Conservation (phyloP, 2,329 filamentous ascomycete species). For the Alternaria conjuncta region DNA sequence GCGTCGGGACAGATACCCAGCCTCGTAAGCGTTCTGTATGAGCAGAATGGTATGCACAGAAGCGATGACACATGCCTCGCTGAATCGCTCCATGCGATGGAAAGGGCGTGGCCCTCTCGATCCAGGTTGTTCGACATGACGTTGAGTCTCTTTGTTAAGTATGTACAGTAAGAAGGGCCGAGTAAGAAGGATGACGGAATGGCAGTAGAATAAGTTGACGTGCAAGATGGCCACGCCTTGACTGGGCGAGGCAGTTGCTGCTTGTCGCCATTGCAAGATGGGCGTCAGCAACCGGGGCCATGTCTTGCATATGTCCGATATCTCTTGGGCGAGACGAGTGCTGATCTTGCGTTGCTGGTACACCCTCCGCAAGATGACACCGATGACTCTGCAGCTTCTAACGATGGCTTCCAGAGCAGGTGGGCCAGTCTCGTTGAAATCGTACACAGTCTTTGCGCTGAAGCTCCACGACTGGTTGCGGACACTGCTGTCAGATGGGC, state of each 20-base stretch:
- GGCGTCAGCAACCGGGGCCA: constrained; percentile 60
- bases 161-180: constrained; percentile 69
- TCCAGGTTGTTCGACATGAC: constrained; percentile 38
- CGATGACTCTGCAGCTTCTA: constrained; percentile 64
- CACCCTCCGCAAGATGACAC: constrained; percentile 63
- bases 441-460: constrained; percentile 15
- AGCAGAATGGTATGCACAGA: constrained; percentile 51
- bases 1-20: constrained; percentile 48
- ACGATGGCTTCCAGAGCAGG: constrained; percentile 63
- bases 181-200: constrained; percentile 68
- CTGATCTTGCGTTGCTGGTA: constrained; percentile 68
- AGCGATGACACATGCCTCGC: constrained; percentile 52
- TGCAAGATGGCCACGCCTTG: constrained; percentile 67
- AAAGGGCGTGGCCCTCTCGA: constrained; percentile 35
- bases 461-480: constrained; percentile 25
- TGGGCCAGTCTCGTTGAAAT: constrained; percentile 45
- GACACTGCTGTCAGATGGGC: constrained; percentile 34
- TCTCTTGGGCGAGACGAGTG: constrained; percentile 62
- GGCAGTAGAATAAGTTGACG: constrained; percentile 66
- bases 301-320: constrained; percentile 60
- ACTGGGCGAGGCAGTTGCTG: constrained; percentile 53
- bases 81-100: constrained; percentile 57
- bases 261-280: constrained; percentile 59
- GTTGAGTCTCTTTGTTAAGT: constrained; percentile 55
- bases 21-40: constrained; percentile 50